Conservation (phyloP, 495 filamentous ascomycete genomes). For the Margaritispora aquatica region DNA sequence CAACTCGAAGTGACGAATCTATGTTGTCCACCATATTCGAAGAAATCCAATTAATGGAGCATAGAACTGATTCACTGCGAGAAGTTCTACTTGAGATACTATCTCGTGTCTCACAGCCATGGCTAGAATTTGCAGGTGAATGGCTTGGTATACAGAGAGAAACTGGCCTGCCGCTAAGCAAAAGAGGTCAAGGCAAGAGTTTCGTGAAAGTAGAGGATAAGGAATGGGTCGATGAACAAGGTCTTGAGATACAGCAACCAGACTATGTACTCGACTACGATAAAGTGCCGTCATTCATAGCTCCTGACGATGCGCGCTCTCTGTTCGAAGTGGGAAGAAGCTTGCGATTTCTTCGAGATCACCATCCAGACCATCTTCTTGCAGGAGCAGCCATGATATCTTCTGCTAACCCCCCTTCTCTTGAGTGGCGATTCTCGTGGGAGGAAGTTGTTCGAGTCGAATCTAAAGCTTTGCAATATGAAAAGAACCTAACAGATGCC, state of each 20-base stretch:
- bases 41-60: slow-evolving; percentile 55
- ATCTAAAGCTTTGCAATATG: slow-evolving; percentile 55
- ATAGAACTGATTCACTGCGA: slow-evolving; percentile 53
- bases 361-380: slow-evolving; percentile 76
- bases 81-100: slow-evolving; percentile 62
- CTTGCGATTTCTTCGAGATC: slow-evolving; percentile 62
- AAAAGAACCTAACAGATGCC: slow-evolving; percentile 40
- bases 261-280: slow-evolving; percentile 56
- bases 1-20: slow-evolving; percentile 55
- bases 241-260: slow-evolving; percentile 40
- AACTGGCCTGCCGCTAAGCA: slow-evolving; percentile 38
- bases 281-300: slow-evolving; percentile 62
- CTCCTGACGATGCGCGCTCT: slow-evolving; percentile 52
- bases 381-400: slow-evolving; percentile 40
- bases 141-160: slow-evolving; percentile 71
- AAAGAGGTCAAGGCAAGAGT: slow-evolving; percentile 36
- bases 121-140: slow-evolving; percentile 62
- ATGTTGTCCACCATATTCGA: slow-evolving; percentile 63
- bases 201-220: slow-evolving; percentile 61
- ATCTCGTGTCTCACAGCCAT: slow-evolving; percentile 57
- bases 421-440: slow-evolving; percentile 77
- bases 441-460: slow-evolving; percentile 59
- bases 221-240: slow-evolving; percentile 46
- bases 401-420: slow-evolving; percentile 41
- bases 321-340: slow-evolving; percentile 77